Conservation (phyloP, 2,329 filamentous ascomycete genomes). For the Escovopsis sp. region DNA sequence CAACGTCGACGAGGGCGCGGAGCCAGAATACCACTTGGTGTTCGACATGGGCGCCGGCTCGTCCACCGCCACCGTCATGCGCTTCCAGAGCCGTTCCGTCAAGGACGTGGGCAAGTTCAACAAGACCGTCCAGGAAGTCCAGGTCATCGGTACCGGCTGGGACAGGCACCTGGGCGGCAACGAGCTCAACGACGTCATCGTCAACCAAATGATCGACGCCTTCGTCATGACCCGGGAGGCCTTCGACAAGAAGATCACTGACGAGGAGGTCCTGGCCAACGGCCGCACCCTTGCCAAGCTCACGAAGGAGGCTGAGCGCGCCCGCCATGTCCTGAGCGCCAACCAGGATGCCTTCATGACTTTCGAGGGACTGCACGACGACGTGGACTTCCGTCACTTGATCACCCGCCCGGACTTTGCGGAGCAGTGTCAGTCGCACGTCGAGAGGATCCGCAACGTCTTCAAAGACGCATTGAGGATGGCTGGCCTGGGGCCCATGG, state of each 20-base stretch:
- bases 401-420: conserved; percentile 70
- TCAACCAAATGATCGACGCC: conserved; percentile 73
- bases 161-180: conserved; percentile 84
- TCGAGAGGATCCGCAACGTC: conserved; percentile 50
- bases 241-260: conserved; percentile 46
- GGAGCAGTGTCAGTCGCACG: conserved; percentile 52
- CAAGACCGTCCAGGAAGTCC: conserved; percentile 94
- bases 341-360: conserved; percentile 67
- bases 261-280: conserved; percentile 51
- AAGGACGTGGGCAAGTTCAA: conserved; percentile 90
- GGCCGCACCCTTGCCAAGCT: conserved; percentile 79
- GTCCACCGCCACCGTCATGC: conserved; percentile 75
- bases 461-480: conserved; percentile 60
- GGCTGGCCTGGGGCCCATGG: conserved; percentile 55
- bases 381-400: conserved; percentile 89
- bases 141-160: conserved; percentile 75
- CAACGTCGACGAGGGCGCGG: conserved; percentile 63
- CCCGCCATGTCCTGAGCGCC: conserved; percentile 82
- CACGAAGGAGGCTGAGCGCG: conserved; percentile 78
- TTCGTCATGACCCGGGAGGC: conserved; percentile 57
- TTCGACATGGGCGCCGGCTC: conserved; percentile 98
- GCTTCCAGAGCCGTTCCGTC: conserved; percentile 74
- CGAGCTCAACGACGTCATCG: conserved; percentile 69
- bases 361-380: conserved; percentile 77
- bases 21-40: conserved; percentile 81